Percentiles rank a stretch among this genome's conserved stretches.
Conservation (phyloP, 2,329 filamentous ascomycete species). For the Acarospora socialis region DNA sequence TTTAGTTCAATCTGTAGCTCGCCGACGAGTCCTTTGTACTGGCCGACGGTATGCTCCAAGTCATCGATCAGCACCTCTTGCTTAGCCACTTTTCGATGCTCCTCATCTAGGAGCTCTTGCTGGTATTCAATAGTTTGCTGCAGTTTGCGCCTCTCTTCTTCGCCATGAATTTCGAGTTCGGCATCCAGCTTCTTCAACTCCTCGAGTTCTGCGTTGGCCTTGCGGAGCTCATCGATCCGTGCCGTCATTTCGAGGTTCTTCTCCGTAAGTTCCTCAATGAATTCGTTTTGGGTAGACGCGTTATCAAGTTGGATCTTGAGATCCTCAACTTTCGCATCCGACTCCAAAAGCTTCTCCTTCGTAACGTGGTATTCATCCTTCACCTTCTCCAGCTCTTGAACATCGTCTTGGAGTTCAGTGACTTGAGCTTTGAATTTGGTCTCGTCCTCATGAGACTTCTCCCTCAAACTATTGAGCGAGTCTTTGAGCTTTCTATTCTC, state of each 20-base stretch:
- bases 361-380: conserved; percentile 57
- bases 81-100: conserved; percentile 54
- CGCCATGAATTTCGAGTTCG: conserved; percentile 84
- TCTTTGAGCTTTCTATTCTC: conserved; percentile 79
- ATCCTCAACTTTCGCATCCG: conserved; percentile 66
- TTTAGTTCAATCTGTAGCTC: conserved; percentile 76
- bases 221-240: conserved; percentile 68
- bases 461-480: conserved; percentile 68
- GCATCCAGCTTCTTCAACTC: conserved; percentile 84
- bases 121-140: conserved; percentile 86
- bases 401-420: conserved; percentile 55
- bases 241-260: conserved; percentile 74
- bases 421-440: conserved; percentile 63
- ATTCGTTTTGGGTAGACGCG: conserved; percentile 75
- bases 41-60: conserved; percentile 74
- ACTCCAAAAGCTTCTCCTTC: conserved; percentile 58
- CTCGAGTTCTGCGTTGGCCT: conserved; percentile 74
- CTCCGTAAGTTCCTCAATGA: conserved; percentile 83
- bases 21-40: conserved; percentile 79
- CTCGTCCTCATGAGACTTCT: conserved; percentile 77
- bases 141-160: conserved; percentile 85
- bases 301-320: conserved; percentile 83
- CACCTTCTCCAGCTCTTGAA: conserved; percentile 50
- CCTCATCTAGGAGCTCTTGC: conserved; percentile 71
- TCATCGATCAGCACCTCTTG: conserved; percentile 74